Percentiles rank a stretch among this genome's conserved stretches.
Evolutionary conservation across 768 basidiomycete genomes (phyloP).

Genomic region (Amanita phalloides): DNA sequence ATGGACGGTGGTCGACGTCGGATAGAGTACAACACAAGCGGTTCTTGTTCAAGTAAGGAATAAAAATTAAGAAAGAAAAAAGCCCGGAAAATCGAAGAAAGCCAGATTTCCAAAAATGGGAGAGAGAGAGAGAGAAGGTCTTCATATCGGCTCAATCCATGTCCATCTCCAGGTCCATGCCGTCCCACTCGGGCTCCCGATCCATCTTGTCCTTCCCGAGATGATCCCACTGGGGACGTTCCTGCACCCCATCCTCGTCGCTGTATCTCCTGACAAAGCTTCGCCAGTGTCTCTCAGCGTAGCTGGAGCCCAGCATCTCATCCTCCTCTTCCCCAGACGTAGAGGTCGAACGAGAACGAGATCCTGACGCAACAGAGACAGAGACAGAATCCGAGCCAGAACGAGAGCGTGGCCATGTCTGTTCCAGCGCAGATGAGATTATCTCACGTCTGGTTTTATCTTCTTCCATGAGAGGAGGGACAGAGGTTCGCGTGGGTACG

Average conservation of each 20-base stretch:
- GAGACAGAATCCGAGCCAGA: slow-evolving; percentile 25
- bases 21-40: no score
- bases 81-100: background rate
- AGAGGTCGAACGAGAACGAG: slow-evolving; percentile 18
- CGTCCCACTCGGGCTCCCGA: slow-evolving; percentile 35
- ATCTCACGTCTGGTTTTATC: background rate
- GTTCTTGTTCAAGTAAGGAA: no score
- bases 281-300: slow-evolving; percentile 7
- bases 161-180: slow-evolving; percentile 69
- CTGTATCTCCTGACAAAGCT: slow-evolving; percentile 13
- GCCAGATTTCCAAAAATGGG: background rate
- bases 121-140: no score
- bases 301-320: slow-evolving; percentile 19
- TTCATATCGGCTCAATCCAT: slow-evolving; percentile 31
- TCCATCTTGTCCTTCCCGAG: slow-evolving; percentile 23
- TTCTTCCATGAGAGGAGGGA: background rate
- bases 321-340: slow-evolving; percentile 11
- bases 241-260: slow-evolving; percentile 19
- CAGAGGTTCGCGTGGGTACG: background rate
- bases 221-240: slow-evolving; percentile 16
- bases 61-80: no score
- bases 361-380: slow-evolving; percentile 18
- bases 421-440: background rate
- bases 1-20: no score
- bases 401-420: background rate